Evolutionary conservation across 805 yeast species (phyloP).

Genomic region (Blastobotrys americana): DNA sequence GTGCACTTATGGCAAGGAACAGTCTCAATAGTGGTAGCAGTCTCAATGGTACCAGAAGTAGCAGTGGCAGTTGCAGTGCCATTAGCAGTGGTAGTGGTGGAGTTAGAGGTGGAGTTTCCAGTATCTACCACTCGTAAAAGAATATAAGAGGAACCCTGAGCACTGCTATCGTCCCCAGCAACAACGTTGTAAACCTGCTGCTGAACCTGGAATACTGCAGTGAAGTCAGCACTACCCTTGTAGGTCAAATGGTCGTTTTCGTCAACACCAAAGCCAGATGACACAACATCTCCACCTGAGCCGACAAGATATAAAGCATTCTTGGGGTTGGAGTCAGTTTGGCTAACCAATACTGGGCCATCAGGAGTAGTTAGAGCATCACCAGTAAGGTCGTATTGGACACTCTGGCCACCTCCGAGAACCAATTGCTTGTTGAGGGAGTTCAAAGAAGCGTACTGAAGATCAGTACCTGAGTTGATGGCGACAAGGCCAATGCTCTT

Average conservation of each 20-base stretch:
- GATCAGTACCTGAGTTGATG: slow-evolving; percentile 10
- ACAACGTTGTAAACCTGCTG: not conserved
- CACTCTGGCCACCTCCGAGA: slow-evolving; percentile 5
- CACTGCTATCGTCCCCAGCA: not conserved
- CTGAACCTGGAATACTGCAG: not conserved
- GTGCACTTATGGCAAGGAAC: not conserved
- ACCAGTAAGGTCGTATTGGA: not conserved
- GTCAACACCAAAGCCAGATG: not conserved
- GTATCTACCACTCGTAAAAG: not conserved
- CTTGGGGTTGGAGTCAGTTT: not conserved
- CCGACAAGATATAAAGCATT: not conserved
- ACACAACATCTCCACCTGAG: not conserved
- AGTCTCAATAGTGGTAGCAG: not conserved
- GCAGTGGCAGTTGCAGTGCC: not conserved
- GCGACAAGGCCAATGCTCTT: slow-evolving; percentile 8
- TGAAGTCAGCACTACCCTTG: not conserved
- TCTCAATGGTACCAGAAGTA: not conserved
- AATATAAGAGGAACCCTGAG: not conserved
- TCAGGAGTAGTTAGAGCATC: not conserved
- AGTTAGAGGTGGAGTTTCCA: not conserved
- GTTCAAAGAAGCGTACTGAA: slow-evolving; percentile 12
- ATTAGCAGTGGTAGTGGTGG: not conserved
- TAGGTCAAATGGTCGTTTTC: not conserved
- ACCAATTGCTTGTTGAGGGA: slow-evolving; percentile 5
- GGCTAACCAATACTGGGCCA: not conserved